A percentile compares a stretch with the other conserved stretches of the same genome.
Conservation (phyloP, 179 eudicot genomes). For the Amaranthus tricolor region DNA sequence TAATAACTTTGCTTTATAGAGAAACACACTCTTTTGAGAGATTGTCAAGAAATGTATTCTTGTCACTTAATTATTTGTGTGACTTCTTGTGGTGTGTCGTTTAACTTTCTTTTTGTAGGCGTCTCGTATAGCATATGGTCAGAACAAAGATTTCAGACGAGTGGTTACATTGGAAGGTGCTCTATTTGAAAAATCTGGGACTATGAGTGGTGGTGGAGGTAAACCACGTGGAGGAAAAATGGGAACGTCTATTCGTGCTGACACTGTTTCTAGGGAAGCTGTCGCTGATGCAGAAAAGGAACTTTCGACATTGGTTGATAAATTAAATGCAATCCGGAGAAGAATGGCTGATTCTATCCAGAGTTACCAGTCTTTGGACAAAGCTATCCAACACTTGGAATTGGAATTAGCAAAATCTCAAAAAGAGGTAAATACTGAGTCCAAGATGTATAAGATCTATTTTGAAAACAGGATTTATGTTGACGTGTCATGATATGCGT, state of each 20-base stretch:
- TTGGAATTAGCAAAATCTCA: slow-evolving; percentile 84
- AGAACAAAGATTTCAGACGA: slow-evolving; percentile 60
- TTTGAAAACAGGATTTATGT: neutral
- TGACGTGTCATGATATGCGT: too few relatives aligned
- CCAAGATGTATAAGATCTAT: neutral
- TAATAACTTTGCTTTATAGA: too few relatives aligned
- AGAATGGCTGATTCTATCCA: slow-evolving; percentile 58
- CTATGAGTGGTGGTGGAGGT: slow-evolving; percentile 96
- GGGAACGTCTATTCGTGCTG: slow-evolving; percentile 82
- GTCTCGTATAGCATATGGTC: slow-evolving; percentile 85
- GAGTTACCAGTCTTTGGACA: slow-evolving; percentile 62
- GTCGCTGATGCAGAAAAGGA: slow-evolving; percentile 70
- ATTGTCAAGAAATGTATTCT: neutral
- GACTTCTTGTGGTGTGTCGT: neutral
- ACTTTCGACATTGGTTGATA: slow-evolving; percentile 53
- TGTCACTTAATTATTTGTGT: neutral
- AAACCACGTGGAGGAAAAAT: slow-evolving; percentile 98
- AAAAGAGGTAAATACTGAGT: slow-evolving; percentile 59
- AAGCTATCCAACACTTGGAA: slow-evolving; percentile 53
- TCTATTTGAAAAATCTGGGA: slow-evolving; percentile 91
- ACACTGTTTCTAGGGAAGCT: slow-evolving; percentile 82
- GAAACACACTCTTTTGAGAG: too few relatives aligned
- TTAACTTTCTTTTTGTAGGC: slow-evolving; percentile 45
- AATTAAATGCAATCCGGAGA: slow-evolving; percentile 45
- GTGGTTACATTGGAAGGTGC: slow-evolving; percentile 94